Conservation (phyloP, 441 rosid genomes). For the Geranium incanum region DNA sequence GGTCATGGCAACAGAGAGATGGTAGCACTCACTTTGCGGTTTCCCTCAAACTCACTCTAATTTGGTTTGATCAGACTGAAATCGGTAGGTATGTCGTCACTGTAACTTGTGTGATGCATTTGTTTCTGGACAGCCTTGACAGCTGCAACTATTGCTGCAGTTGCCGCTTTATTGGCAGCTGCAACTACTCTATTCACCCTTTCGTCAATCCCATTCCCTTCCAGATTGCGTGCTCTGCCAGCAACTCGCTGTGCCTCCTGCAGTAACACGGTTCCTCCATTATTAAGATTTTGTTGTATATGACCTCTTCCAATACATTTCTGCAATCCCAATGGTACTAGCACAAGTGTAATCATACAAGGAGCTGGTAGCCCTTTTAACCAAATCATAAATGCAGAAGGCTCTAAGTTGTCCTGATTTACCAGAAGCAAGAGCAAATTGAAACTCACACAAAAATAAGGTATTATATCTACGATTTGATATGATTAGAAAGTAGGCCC, state of each 20-base stretch:
- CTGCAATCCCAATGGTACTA: no score
- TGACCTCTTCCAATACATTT: no score
- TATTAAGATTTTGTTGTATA: not conserved
- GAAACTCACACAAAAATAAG: no score
- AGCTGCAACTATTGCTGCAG: constrained; percentile 73
- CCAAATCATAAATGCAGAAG: no score
- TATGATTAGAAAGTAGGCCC: no score
- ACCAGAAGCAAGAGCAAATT: no score
- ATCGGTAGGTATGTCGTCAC: constrained; percentile 20
- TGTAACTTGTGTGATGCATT: constrained; percentile 27
- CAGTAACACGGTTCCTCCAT: not conserved
- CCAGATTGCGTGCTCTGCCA: constrained; percentile 35
- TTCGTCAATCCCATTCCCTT: constrained; percentile 34
- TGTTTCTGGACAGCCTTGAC: constrained; percentile 58
- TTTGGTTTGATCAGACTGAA: constrained; percentile 18
- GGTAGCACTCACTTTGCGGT: not conserved
- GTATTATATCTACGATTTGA: no score
- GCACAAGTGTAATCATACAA: no score
- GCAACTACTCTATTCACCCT: constrained; percentile 50
- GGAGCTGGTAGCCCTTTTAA: no score
- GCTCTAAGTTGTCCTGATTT: no score
- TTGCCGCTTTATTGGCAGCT: constrained; percentile 66
- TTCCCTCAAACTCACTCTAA: not conserved
- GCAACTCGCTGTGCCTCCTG: constrained; percentile 68
- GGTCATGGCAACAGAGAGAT: not conserved